Evolutionary conservation across 106 monocot genomes (phyloP), one percentile per base, ranked within the genome.

Genomic region (Allium cepa): DNA sequence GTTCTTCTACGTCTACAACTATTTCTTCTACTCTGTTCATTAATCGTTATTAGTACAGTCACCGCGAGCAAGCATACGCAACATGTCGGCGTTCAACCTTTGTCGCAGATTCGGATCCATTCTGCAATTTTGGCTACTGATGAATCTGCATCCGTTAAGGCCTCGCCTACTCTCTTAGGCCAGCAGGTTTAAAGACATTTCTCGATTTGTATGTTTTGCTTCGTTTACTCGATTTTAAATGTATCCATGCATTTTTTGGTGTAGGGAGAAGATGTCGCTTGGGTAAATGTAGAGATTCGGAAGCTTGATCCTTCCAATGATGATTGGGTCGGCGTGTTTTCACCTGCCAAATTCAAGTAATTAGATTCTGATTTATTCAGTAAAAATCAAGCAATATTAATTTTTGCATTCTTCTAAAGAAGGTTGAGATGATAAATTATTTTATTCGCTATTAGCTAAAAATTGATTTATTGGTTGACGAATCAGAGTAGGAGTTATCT

Each of bases 281-380:
- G 92, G 92, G 74, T 92, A 17, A 72, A 47, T 7, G 79, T 97
- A 45, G 75, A 82, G 64, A 17, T 86, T 46, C 50, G 26, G 51
- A 76, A 13, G 27, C 64, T 76, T 3, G 84, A 77, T 46, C 70
- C 88, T 16, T 65, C 80, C 9, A 13, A 8, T 3, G 77, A 73
- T 63, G 92, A 97, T 64, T 97, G 97, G 97, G 65, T 97, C 64
- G 97, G 89, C 67, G 97, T 97, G 12, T 97, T 97, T 59, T 97
- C 97, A 46, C 97, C 97, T 0, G 86, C 84, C 9, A 82, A 84
- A 14, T 89, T 92, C 70, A 97, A 90, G 97, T 97, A 84, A 59
- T 58, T 9, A 5, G 8, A n/a, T 28, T 22, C 17, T 17, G 27
- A 11, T 50, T 17, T 7, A 10, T 50, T 73, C 22, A 9, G 45